phyloP scores from a whole-genome alignment of 306 rosid species.

The Boehmeria nivea region DNA sequence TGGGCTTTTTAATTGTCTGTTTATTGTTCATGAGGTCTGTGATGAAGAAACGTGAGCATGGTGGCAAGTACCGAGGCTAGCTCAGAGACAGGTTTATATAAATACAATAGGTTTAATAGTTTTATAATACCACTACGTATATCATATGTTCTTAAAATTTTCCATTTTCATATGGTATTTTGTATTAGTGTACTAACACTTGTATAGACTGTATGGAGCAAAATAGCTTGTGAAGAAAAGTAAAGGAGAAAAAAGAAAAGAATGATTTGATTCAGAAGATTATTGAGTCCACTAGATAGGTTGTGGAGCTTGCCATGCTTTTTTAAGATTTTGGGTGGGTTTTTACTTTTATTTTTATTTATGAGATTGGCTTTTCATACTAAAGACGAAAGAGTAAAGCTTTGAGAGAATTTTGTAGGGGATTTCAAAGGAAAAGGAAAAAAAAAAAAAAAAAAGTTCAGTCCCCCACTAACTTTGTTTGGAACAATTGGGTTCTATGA shows the following conservation, averaged over 20 bases:
- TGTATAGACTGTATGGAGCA: slow-evolving; percentile 14
- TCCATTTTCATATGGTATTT: neutral
- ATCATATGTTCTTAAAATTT: neutral
- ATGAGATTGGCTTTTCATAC: neutral
- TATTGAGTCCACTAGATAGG: neutral
- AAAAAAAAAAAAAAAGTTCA: neutral
- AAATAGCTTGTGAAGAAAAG: neutral
- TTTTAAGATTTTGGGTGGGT: neutral
- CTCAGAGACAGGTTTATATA: neutral
- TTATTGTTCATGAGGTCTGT: slow-evolving; percentile 46
- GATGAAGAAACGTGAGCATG: slow-evolving; percentile 49
- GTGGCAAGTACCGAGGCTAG: slow-evolving; percentile 40
- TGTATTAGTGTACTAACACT: neutral
- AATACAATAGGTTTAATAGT: slow-evolving; percentile 11
- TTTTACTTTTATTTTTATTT: neutral
- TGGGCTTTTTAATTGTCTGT: slow-evolving; percentile 69
- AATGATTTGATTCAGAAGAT: neutral
- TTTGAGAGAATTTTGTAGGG: no score
- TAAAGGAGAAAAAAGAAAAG: neutral
- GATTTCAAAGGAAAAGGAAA: slow-evolving; percentile 2
- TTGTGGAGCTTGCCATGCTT: slow-evolving; percentile 4
- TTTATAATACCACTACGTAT: neutral
- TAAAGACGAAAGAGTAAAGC: neutral
- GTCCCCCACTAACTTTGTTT: slow-evolving; percentile 1
- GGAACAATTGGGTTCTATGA: neutral